A percentile compares a stretch with the other conserved stretches of the same genome.
Evolutionary conservation across 1,284 basidiomycete genomes (phyloP).

Genomic region (Wolfiporia cocos): DNA sequence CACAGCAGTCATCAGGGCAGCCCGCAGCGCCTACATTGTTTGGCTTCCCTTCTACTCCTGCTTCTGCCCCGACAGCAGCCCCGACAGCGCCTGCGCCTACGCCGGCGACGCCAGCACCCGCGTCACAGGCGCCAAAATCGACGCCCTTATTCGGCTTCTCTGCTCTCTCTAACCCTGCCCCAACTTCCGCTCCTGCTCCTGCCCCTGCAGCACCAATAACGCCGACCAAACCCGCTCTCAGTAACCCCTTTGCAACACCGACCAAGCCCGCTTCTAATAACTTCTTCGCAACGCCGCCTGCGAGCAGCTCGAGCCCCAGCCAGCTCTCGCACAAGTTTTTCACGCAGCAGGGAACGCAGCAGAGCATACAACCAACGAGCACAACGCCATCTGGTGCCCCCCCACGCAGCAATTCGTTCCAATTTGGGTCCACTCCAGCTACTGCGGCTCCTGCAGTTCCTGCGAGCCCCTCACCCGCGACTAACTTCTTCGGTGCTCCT

Average conservation of each 20-base stretch:
- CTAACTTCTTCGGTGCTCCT: too few species aligned
- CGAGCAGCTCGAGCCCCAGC: too few species aligned
- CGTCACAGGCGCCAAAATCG: neutral
- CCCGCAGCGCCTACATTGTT: slow-evolving; percentile 4
- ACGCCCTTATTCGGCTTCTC: neutral
- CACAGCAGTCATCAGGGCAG: slow-evolving; percentile 3
- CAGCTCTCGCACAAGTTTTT: too few species aligned
- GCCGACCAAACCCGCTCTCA: neutral
- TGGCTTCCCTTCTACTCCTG: slow-evolving; percentile 2
- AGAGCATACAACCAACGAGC: too few species aligned
- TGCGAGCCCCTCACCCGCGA: too few species aligned
- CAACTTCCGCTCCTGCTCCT: neutral
- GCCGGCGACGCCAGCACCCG: slow-evolving; percentile 2
- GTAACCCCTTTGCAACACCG: neutral
- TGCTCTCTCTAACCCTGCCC: slow-evolving; percentile 1
- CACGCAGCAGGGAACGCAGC: too few species aligned
- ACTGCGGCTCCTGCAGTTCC: too few species aligned
- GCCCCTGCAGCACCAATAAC: neutral
- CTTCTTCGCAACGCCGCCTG: too few species aligned
- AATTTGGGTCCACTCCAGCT: too few species aligned
- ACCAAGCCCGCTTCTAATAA: too few species aligned
- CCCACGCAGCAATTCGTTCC: too few species aligned
- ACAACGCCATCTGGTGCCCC: too few species aligned
- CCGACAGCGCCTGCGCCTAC: slow-evolving; percentile 12
- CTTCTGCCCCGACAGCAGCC: slow-evolving; percentile 6